These are phyloP conservation scores for Albifimbria verrucaria DNA, from an alignment of 2,329 filamentous ascomycete species.

Conservation along the genomic window DNA sequence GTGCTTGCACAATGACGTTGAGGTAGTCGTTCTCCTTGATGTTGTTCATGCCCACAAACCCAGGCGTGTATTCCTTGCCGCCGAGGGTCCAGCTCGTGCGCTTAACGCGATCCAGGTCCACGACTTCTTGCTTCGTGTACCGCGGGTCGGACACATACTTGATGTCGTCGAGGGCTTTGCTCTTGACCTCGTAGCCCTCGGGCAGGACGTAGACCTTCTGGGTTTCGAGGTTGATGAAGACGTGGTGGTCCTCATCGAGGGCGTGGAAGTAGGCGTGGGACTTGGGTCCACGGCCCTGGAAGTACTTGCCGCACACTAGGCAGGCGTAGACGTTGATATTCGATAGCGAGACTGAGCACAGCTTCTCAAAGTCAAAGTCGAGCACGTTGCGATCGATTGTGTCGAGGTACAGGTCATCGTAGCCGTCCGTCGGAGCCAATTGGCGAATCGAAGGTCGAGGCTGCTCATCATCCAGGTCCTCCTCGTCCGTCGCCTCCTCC, in stretches of 20 bases:
- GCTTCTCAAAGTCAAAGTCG: conserved; percentile 98
- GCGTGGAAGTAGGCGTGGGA: conserved; percentile 98
- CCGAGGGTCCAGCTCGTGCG: conserved; percentile 68
- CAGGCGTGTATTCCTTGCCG: conserved; percentile 84
- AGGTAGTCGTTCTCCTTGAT: conserved; percentile 99
- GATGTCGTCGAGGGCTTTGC: conserved; percentile 93
- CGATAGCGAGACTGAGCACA: conserved; percentile 91
- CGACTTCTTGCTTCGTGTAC: conserved; percentile 77
- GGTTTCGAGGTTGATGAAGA: conserved; percentile 96
- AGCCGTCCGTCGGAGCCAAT: conserved; percentile 77
- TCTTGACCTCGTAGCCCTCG: conserved; percentile 94
- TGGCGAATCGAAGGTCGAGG: conserved; percentile 55
- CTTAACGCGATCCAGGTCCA: conserved; percentile 68
- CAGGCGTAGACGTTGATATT: conserved; percentile 99
- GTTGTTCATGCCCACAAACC: conserved; percentile 99
- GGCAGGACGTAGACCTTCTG: conserved; percentile 90
- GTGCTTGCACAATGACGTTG: conserved; percentile 88
- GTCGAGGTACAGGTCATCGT: conserved; percentile 94
- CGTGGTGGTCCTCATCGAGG: conserved; percentile 91
- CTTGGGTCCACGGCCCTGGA: conserved; percentile 86
- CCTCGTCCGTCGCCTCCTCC: conserved; percentile 26
- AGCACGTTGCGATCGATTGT: conserved; percentile 90
- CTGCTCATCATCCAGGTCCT: conserved; percentile 38
- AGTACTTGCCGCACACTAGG: conserved; percentile 96
- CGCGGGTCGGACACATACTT: conserved; percentile 94